phyloP scores from a whole-genome alignment of 2,329 filamentous ascomycete genomes.

The Eutypella sp. region DNA sequence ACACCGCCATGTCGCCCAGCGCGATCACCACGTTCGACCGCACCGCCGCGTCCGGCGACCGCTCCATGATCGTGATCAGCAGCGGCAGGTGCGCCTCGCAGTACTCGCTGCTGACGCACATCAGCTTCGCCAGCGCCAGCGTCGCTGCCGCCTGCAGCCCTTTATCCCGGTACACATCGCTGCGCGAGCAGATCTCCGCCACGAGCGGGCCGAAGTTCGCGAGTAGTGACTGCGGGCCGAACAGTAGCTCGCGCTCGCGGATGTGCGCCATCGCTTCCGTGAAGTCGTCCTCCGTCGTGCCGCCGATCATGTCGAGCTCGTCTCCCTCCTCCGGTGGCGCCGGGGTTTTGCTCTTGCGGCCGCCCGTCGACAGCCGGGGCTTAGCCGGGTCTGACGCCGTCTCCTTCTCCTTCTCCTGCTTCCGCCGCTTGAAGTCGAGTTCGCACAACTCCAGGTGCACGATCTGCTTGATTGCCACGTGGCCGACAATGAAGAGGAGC shows the following conservation, averaged over 20 bases:
- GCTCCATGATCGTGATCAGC: constrained; percentile 96
- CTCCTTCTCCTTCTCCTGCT: constrained; percentile 79
- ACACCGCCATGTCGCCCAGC: constrained; percentile 97
- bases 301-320: constrained; percentile 92
- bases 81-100: constrained; percentile 90
- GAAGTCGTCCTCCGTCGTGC: constrained; percentile 92
- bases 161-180: constrained; percentile 84
- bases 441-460: constrained; percentile 97
- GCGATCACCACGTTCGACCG: constrained; percentile 96
- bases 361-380: constrained; percentile 21
- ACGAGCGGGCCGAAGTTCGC: constrained; percentile 87
- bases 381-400: constrained; percentile 37
- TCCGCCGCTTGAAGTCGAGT: constrained; percentile 93
- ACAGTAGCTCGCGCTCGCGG: constrained; percentile 77
- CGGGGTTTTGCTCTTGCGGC: constrained; percentile 30
- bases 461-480: constrained; percentile 97
- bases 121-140: constrained; percentile 91
- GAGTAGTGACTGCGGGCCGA: constrained; percentile 75
- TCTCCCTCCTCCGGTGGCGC: constrained; percentile 64
- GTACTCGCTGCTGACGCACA: constrained; percentile 97
- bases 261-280: constrained; percentile 82
- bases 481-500: constrained; percentile 88
- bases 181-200: constrained; percentile 89
- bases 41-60: constrained; percentile 85
- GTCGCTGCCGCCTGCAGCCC: constrained; percentile 91